Conservation (phyloP, 768 basidiomycete species). For the Butyriboletus loyo region DNA sequence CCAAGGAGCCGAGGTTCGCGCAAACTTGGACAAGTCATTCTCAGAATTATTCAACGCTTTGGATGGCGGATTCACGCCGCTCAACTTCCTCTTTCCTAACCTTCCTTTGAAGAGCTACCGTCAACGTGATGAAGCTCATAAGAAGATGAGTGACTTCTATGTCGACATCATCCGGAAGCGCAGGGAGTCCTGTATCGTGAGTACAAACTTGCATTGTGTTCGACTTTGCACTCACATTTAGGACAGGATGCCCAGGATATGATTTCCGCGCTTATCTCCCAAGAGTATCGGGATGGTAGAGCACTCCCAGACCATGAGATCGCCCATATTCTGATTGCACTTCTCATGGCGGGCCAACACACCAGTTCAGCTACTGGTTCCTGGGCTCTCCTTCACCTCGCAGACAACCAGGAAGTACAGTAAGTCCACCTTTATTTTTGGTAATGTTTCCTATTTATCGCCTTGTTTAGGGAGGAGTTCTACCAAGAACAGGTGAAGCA, state of each 20-base stretch:
- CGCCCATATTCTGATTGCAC: constrained; percentile 97
- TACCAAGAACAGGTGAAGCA: constrained; percentile 87
- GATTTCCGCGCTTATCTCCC: constrained; percentile 82
- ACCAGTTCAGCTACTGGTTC: constrained; percentile 91
- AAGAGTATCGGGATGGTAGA: constrained; percentile 80
- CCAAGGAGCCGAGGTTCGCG: constrained; percentile 89
- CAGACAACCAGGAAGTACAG: constrained; percentile 70
- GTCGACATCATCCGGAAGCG: constrained; percentile 80
- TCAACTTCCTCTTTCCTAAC: constrained; percentile 95
- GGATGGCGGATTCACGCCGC: constrained; percentile 93
- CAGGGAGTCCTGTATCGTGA: constrained; percentile 45
- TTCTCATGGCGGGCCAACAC: constrained; percentile 99
- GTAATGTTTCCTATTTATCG: neutral
- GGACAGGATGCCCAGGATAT: constrained; percentile 80
- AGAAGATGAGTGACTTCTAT: constrained; percentile 93
- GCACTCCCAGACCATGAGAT: constrained; percentile 84
- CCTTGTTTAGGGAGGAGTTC: constrained; percentile 60
- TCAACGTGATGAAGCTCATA: constrained; percentile 83
- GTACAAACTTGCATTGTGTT: constrained; percentile 4
- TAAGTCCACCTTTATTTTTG: constrained; percentile 37
- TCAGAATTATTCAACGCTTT: constrained; percentile 83
- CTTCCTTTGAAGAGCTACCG: constrained; percentile 90
- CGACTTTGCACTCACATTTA: neutral
- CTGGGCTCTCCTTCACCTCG: constrained; percentile 89
- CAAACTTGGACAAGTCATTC: constrained; percentile 74